Percentiles rank a stretch among this genome's conserved stretches.
Conservation (phyloP, 495 filamentous ascomycete genomes). For the Aspergillus egyptiacus region DNA sequence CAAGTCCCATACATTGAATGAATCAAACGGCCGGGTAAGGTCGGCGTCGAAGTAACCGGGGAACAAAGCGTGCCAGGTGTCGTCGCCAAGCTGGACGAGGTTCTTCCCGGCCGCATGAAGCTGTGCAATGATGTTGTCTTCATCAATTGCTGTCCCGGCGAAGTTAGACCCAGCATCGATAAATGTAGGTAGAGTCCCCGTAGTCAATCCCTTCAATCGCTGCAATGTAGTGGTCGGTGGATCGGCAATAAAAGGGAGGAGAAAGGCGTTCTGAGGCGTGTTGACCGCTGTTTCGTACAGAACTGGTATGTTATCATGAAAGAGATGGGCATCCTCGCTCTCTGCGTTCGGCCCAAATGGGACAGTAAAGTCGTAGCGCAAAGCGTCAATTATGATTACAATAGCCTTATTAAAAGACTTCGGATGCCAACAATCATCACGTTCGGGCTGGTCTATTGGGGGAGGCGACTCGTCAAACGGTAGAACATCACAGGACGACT, state of each 20-base stretch:
- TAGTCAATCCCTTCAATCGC: constrained; percentile 87
- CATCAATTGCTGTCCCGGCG: constrained; percentile 92
- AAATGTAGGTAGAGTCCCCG: constrained; percentile 91
- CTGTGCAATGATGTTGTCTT: constrained; percentile 90
- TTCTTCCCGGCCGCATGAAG: constrained; percentile 71
- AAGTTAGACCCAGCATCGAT: constrained; percentile 92
- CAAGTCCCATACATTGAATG: constrained; percentile 96
- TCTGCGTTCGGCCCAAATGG: constrained; percentile 55
- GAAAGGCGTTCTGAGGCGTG: constrained; percentile 72
- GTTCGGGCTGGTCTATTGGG: constrained; percentile 39
- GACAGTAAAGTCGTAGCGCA: constrained; percentile 95
- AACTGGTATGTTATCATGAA: constrained; percentile 81
- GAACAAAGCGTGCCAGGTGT: constrained; percentile 92
- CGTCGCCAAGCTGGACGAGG: constrained; percentile 89
- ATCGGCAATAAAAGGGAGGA: constrained; percentile 94
- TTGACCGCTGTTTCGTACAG: constrained; percentile 73
- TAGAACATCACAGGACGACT: constrained; percentile 70
- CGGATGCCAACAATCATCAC: constrained; percentile 88
- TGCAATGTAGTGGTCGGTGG: constrained; percentile 92
- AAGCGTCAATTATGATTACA: constrained; percentile 84
- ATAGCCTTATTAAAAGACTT: constrained; percentile 89
- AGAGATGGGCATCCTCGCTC: constrained; percentile 55
- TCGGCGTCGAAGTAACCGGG: constrained; percentile 84
- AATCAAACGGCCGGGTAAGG: constrained; percentile 83
- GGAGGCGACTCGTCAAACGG: constrained; percentile 50